Base-by-base conservation (phyloP, 2,329 filamentous ascomycete genomes). In the Cryphonectria carpinicola region DNA sequence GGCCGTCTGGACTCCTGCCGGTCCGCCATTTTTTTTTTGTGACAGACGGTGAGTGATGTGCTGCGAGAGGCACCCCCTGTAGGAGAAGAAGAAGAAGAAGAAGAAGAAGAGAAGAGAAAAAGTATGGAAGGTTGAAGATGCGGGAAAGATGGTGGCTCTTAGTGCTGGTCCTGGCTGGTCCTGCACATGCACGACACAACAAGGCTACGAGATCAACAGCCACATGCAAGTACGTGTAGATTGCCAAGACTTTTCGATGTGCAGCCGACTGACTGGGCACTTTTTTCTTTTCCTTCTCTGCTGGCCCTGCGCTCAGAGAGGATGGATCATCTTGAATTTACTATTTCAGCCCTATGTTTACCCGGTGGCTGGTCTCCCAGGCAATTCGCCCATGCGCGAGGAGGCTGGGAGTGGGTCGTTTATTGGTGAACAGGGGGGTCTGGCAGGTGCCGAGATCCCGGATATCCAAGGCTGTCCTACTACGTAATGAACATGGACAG, bases 311-410 rank as follows among this genome's bases (percentile, higher is more conserved):
- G 6, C 17, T 19, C 46, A 17, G 13, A 17, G 54, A 35, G 17
- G 25, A 58, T 62, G 17, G 25, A 58, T 62, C 3, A 41, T 8
- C 35, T 64, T 7, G 41, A 32, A 19, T 28, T 52, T 28, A 32
- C 25, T 43, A 46, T 65, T 32, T 32, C 63, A 39, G 35, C 58
- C 58, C 58, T 61, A 25, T 72, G 65, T 68, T 72, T 66, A 72
- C 63, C 22, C 63, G 54, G 71, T 72, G 71, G 71, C 71, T 72
- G 71, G 71, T 72, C 66, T 64, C 69, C 65, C 56, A 65, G 69
- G 66, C 65, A 68, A 71, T 65, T 35, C 66, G 32, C 54, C 69
- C 65, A 65, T 54, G 65, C 60, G 46, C 65, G 32, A 66, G 60
- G 70, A 71, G 70, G 70, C 70, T 71, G 70, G 70, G 67, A 46